Percentiles rank a stretch among this genome's conserved stretches.
phyloP scores from a whole-genome alignment of 2,329 filamentous ascomycete species.

The Alternaria sp. region DNA sequence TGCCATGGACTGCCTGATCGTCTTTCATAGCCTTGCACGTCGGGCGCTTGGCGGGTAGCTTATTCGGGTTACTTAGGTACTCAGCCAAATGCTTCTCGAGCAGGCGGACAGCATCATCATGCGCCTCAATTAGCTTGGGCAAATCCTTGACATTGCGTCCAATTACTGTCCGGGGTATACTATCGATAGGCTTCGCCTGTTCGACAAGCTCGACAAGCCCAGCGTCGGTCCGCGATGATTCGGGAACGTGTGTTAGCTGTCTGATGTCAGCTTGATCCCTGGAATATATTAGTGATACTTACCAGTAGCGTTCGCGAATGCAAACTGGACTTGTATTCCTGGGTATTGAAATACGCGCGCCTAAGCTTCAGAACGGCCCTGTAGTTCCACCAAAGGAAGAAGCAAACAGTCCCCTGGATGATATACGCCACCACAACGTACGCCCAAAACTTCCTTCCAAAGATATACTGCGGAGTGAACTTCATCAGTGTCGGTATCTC shows the following conservation, averaged over 20 bases:
- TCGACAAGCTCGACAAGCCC: constrained; percentile 88
- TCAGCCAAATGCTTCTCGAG: constrained; percentile 84
- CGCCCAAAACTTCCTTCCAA: constrained; percentile 61
- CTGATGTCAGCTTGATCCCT: constrained; percentile 1
- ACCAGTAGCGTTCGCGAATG: constrained; percentile 71
- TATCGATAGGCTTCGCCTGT: constrained; percentile 74
- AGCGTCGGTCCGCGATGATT: constrained; percentile 76
- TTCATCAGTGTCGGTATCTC: constrained; percentile 47
- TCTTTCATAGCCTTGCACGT: constrained; percentile 79
- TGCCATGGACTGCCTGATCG: constrained; percentile 68
- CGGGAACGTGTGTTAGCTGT: constrained; percentile 82
- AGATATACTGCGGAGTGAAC: constrained; percentile 66
- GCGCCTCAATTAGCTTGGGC: constrained; percentile 81
- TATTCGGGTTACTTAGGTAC: constrained; percentile 80
- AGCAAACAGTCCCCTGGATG: constrained; percentile 74
- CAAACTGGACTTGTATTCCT: constrained; percentile 85
- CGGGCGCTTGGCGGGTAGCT: constrained; percentile 77
- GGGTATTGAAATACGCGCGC: constrained; percentile 79
- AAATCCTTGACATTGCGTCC: constrained; percentile 91
- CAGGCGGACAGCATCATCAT: constrained; percentile 78
- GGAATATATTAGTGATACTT: constrained; percentile 7
- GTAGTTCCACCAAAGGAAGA: constrained; percentile 92
- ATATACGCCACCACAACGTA: constrained; percentile 65
- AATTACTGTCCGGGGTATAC: constrained; percentile 78
- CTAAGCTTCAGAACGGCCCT: constrained; percentile 71